A percentile compares a stretch with the other conserved stretches of the same genome.
phyloP scores from a whole-genome alignment of 1,139 yeast genomes.

The Scheffersomyces illinoinensis region DNA sequence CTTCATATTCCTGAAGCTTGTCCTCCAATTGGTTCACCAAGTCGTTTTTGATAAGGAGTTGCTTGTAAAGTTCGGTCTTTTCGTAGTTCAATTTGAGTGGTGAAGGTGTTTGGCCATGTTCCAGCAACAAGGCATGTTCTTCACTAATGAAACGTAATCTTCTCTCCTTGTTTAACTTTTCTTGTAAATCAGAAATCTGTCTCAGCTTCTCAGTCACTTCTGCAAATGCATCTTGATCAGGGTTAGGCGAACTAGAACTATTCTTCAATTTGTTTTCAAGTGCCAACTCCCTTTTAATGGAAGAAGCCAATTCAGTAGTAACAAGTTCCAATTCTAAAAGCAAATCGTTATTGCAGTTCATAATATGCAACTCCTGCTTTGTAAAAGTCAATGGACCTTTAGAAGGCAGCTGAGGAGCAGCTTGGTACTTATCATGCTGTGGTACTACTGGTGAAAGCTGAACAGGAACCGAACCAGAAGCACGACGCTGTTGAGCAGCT shows the following conservation, averaged over 20 bases:
- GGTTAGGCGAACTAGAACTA: slow-evolving; percentile 5
- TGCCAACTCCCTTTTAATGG: slow-evolving; percentile 64
- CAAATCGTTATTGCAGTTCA: slow-evolving; percentile 58
- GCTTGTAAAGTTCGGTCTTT: slow-evolving; percentile 52
- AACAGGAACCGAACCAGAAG: slow-evolving; percentile 2
- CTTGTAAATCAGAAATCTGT: slow-evolving; percentile 51
- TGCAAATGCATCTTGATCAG: slow-evolving; percentile 1
- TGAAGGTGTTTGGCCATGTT: slow-evolving; percentile 55
- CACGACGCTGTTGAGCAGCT: slow-evolving; percentile 2
- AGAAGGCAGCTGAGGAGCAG: slow-evolving; percentile 3
- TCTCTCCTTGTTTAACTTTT: slow-evolving; percentile 63
- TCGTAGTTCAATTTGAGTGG: slow-evolving; percentile 58
- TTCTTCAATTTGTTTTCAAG: slow-evolving; percentile 50
- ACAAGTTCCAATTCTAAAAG: slow-evolving; percentile 66
- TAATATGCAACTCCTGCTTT: slow-evolving; percentile 61
- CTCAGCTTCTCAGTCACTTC: slow-evolving; percentile 45
- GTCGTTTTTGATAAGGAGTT: slow-evolving; percentile 50
- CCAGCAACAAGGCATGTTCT: slow-evolving; percentile 60
- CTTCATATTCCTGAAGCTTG: slow-evolving; percentile 35
- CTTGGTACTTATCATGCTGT: neutral
- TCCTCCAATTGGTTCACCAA: slow-evolving; percentile 44
- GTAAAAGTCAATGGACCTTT: slow-evolving; percentile 34
- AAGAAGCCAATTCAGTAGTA: slow-evolving; percentile 69
- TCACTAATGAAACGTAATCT: slow-evolving; percentile 67
- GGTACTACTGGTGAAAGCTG: slow-evolving; percentile 1